Conservation (phyloP, 2,329 filamentous ascomycete species). For the Shiraia bambusicola region DNA sequence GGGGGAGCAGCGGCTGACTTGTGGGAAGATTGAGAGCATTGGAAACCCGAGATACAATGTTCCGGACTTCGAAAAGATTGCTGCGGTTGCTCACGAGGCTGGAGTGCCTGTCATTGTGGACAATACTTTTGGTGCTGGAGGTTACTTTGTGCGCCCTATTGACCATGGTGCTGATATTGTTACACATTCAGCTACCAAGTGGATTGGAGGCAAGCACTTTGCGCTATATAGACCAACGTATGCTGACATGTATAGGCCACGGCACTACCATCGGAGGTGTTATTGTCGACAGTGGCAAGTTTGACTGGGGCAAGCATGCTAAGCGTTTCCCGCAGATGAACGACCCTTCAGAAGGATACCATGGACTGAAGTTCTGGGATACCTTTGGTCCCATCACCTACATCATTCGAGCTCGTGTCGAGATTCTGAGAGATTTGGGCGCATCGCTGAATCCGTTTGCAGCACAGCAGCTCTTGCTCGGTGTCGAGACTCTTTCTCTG, state of each 20-base stretch:
- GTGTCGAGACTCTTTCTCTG: conserved; percentile 85
- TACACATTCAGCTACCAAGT: conserved; percentile 92
- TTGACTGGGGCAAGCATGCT: conserved; percentile 86
- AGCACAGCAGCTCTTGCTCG: conserved; percentile 87
- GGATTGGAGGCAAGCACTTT: conserved; percentile 71
- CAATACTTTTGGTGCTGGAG: conserved; percentile 93
- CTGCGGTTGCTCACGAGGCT: conserved; percentile 71
- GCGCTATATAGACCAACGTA: neutral
- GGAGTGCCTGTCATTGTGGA: conserved; percentile 65
- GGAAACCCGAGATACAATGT: conserved; percentile 94
- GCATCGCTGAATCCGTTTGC: conserved; percentile 83
- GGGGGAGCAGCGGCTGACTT: conserved; percentile 2
- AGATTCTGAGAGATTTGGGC: conserved; percentile 86
- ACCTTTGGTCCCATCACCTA: conserved; percentile 83
- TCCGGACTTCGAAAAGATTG: conserved; percentile 85
- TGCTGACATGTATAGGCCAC: conserved; percentile 51
- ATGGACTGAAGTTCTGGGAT: conserved; percentile 92
- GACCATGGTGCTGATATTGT: conserved; percentile 91
- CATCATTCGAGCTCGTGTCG: conserved; percentile 82
- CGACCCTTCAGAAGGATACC: conserved; percentile 85
- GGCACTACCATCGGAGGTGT: conserved; percentile 89
- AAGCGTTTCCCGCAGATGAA: conserved; percentile 90
- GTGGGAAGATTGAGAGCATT: conserved; percentile 67
- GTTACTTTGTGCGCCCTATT: conserved; percentile 84
- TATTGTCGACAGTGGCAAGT: conserved; percentile 85